Base-by-base conservation (phyloP, 441 rosid genomes). In the Jatropha multifida region DNA sequence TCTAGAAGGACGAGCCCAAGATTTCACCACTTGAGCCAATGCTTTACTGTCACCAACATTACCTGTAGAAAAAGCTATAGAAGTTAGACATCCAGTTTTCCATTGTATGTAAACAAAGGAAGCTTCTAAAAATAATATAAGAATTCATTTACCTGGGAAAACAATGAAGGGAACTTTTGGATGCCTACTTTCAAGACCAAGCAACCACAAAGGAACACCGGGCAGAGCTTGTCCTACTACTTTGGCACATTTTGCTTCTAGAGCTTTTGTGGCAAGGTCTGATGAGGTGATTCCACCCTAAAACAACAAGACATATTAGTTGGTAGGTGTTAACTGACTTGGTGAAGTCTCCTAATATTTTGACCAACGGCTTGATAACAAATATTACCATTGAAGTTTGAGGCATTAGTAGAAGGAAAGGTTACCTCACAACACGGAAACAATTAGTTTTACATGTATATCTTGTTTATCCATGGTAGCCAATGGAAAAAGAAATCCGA, bases 221-320 rank as follows among this genome's bases (percentile, higher is more conserved):
- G 99, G 87, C 52, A 95, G 87, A 79, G 99, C 98, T 84, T 95
- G 97, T 74, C 99, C 99, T 51, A 89, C 86, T 77, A 95, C 88
- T 85, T 82, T 90, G 65, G 99, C 98, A 71, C 92, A 86, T 78
- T 85, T 92, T 74, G 94, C 99, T 82, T 88, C 92, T 44, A 93
- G 86, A 79, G 97, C 98, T 87, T 93, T 92, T 79, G 99, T 95
- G 48, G 97, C 99, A 26, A 90, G 90, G 85, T 95, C 99, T 52
- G 99, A 95, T 70, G 99, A 95, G 27, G 99, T 95, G 67, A 93
- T 95, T 81, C 99, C 99, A 74, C 99, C 99, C 98, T 94, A 71
- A 41, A 70, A 56, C 65, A 83, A 80, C 17, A 78, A 65, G 7
- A 7, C 49, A 56, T 7, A 32, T 3, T 13, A 38, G n/a, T 48